phyloP scores from a whole-genome alignment of 345 rosid species.

The Linum tenue region DNA sequence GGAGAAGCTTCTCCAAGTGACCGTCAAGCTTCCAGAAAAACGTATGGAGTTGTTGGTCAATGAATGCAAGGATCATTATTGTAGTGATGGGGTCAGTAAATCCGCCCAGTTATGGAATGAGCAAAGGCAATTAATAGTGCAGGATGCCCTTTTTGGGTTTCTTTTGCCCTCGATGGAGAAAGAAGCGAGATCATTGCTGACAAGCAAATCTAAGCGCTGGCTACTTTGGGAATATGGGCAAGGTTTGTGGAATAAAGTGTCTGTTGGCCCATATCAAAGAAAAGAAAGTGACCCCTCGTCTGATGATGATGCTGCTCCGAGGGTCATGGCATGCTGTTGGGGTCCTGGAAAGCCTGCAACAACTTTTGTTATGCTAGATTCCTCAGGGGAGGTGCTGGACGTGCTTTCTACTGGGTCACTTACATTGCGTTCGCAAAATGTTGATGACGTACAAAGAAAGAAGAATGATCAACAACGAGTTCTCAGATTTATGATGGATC shows the following conservation, averaged over 20 bases:
- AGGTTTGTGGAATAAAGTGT: conserved; percentile 79
- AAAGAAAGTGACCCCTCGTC: conserved; percentile 64
- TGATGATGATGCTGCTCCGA: conserved; percentile 89
- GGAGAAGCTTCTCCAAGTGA: conserved; percentile 91
- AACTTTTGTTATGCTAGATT: conserved; percentile 90
- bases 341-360: conserved; percentile 97
- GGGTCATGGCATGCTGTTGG: conserved; percentile 99
- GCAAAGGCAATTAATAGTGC: conserved; percentile 70
- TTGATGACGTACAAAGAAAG: conserved; percentile 78
- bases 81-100: conserved; percentile 83
- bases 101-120: conserved; percentile 98
- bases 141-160: conserved; percentile 67
- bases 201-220: conserved; percentile 75
- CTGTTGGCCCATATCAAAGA: conserved; percentile 78
- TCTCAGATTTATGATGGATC: conserved; percentile 88
- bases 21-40: conserved; percentile 63
- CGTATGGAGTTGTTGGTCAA: conserved; percentile 36
- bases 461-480: conserved; percentile 87
- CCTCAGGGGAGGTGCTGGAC: conserved; percentile 94
- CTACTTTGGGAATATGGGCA: conserved; percentile 77
- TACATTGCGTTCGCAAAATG: conserved; percentile 74
- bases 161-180: conserved; percentile 92
- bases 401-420: conserved; percentile 79
- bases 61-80: conserved; percentile 59
- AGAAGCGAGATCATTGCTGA: conserved; percentile 81